phyloP scores from a whole-genome alignment of 2,329 filamentous ascomycete genomes.

The Colletotrichum falcatum region DNA sequence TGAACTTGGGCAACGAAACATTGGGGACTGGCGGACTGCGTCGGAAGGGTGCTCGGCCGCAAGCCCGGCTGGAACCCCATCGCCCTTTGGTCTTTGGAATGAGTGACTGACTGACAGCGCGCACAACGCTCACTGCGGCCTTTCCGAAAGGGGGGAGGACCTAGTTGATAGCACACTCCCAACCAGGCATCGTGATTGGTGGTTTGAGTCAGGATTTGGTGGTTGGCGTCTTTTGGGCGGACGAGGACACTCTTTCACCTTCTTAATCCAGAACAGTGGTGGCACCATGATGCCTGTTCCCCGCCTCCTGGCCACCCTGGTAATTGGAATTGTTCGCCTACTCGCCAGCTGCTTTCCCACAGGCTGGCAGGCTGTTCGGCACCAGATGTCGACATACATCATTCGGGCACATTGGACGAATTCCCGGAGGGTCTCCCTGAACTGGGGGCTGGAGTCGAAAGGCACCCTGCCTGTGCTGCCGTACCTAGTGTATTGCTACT shows the following conservation, averaged over 20 bases:
- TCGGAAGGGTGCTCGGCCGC: conserved; percentile 20
- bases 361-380: conserved; percentile 10
- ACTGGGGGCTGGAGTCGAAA: conserved; percentile 14
- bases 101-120: conserved; percentile 23
- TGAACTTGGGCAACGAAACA: conserved; percentile 21
- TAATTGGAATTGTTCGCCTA: conserved; percentile 37
- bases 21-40: conserved; percentile 11
- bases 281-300: conserved; percentile 37
- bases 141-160: conserved; percentile 39
- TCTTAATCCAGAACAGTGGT: conserved; percentile 42
- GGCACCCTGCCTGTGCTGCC: not conserved
- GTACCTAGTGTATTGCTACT: not conserved
- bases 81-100: conserved; percentile 15
- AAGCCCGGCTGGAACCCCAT: conserved; percentile 5
- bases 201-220: conserved; percentile 40
- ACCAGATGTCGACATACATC: conserved; percentile 36
- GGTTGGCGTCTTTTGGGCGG: conserved; percentile 38
- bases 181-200: conserved; percentile 31
- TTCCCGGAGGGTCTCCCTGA: conserved; percentile 20
- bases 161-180: conserved; percentile 31
- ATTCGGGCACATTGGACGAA: conserved; percentile 28
- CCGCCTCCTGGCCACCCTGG: conserved; percentile 38
- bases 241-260: conserved; percentile 35
- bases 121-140: conserved; percentile 33
- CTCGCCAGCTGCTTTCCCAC: conserved; percentile 29